phyloP scores from a whole-genome alignment of 768 basidiomycete genomes.

The Trametes meyenii region DNA sequence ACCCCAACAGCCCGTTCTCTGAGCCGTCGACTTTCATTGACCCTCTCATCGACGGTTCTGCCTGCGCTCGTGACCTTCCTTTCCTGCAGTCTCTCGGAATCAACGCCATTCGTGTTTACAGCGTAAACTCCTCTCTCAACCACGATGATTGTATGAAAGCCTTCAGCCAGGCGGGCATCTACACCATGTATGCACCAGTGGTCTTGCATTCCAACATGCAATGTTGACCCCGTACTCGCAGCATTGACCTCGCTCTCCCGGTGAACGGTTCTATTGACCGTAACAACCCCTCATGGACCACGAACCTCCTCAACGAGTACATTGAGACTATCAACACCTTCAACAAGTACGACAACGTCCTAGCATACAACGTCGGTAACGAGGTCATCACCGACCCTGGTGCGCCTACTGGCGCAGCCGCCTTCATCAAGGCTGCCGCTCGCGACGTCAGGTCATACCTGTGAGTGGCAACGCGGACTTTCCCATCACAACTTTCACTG shows the following conservation, averaged over 20 bases:
- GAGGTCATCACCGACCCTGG: slow-evolving; percentile 66
- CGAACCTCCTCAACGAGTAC: slow-evolving; percentile 79
- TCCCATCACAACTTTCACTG: neutral
- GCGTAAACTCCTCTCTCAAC: slow-evolving; percentile 78
- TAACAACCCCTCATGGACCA: slow-evolving; percentile 72
- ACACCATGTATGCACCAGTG: slow-evolving; percentile 71
- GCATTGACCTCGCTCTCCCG: slow-evolving; percentile 85
- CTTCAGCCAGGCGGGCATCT: slow-evolving; percentile 80
- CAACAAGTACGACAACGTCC: slow-evolving; percentile 84
- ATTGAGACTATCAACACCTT: slow-evolving; percentile 77
- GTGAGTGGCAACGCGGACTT: slow-evolving; percentile 44
- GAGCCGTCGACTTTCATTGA: slow-evolving; percentile 80
- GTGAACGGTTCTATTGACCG: slow-evolving; percentile 86
- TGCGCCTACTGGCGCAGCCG: slow-evolving; percentile 61
- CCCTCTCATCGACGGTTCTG: slow-evolving; percentile 66
- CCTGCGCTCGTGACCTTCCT: slow-evolving; percentile 80
- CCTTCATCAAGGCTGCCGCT: slow-evolving; percentile 90
- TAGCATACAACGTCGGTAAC: slow-evolving; percentile 91
- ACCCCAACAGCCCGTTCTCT: slow-evolving; percentile 60
- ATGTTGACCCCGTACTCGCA: slow-evolving; percentile 35
- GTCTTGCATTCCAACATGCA: neutral
- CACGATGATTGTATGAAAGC: slow-evolving; percentile 87
- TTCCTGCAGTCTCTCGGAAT: slow-evolving; percentile 75
- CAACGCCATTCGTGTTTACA: slow-evolving; percentile 86
- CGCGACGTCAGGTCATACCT: slow-evolving; percentile 87